These are phyloP conservation scores for Salvia hispanica DNA, from an alignment of 257 asterid species.

Conservation along the genomic window DNA sequence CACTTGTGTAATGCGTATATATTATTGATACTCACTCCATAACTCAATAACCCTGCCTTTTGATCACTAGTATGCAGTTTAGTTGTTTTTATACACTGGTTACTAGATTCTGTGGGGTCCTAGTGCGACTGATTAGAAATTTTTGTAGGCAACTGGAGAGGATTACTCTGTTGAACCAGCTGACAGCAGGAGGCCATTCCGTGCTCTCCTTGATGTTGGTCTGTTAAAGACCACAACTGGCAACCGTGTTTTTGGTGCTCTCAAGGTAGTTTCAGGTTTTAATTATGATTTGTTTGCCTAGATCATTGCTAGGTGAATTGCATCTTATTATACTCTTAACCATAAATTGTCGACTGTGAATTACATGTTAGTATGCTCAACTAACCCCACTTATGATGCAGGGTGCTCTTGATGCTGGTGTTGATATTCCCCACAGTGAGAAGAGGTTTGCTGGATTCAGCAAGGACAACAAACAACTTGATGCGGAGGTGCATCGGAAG, in stretches of 20 bases:
- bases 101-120: neutral
- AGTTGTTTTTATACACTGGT: no score
- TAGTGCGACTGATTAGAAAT: neutral
- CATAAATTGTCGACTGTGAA: no score
- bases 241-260: conserved; percentile 89
- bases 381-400: conserved; percentile 16
- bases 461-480: conserved; percentile 45
- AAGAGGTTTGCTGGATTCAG: conserved; percentile 73
- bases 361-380: no score
- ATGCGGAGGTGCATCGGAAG: conserved; percentile 78
- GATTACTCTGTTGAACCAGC: no score
- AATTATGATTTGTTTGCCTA: neutral
- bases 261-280: conserved; percentile 49
- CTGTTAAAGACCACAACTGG: conserved; percentile 88
- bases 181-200: conserved; percentile 74
- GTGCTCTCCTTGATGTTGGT: conserved; percentile 94
- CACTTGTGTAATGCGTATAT: neutral
- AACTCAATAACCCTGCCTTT: neutral
- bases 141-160: conserved; percentile 65
- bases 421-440: conserved; percentile 71
- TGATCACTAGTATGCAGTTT: neutral
- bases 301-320: no score
- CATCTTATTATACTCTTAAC: no score
- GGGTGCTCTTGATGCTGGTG: conserved; percentile 54
- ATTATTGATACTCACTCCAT: no score